Base-by-base conservation (phyloP, 2,329 filamentous ascomycete species). In the Hymenoscyphus repandus region DNA sequence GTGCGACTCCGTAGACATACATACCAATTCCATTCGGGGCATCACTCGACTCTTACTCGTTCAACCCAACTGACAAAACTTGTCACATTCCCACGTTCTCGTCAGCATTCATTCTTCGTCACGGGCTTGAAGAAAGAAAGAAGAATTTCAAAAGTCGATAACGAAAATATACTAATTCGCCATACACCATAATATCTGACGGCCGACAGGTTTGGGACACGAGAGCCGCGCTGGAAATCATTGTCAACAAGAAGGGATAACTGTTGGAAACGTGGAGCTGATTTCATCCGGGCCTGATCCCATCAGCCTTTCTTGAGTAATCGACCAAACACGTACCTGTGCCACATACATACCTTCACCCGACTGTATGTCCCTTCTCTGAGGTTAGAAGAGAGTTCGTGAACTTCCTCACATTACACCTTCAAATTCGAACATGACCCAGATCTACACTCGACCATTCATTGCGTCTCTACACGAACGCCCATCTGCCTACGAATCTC, bases 391-490 rank as follows among this genome's bases (percentile, higher is more conserved):
- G 15, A 33, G 27, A 27, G 44, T 34, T 45, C 32, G 30, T 32
- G 27, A 36, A 45, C 10, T 18, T 10, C 32, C 18, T 36, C 27
- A 45, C 13, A 33, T 20, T n/a, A 37, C 10, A 5, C 31, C 42
- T 43, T 30, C 17, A 42, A 37, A 40, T 36, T 49, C 52, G 47
- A 62, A 54, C 39, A 64, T 65, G 63, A 62, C 61, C 55, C 62
- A 64, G 56, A 57, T 63, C 60, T 64, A 63, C 56, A 57, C 58
- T 18, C 55, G 49, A 46, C 45, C 58, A 40, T 49, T 58, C 49
- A 49, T 55, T 40, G 44, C 57, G 36, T 57, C 58, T 52, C 53
- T 57, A 7, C 55, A 59, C 55, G 53, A 59, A 27, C 45, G 50
- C 22, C 43, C 55, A 15, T 52, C 50, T 27, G 22, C 48, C 46